Percentiles rank a stretch among this genome's conserved stretches.
These are phyloP conservation scores for Candida berthetii DNA, from an alignment of 805 yeast species.

Conservation along the genomic window DNA sequence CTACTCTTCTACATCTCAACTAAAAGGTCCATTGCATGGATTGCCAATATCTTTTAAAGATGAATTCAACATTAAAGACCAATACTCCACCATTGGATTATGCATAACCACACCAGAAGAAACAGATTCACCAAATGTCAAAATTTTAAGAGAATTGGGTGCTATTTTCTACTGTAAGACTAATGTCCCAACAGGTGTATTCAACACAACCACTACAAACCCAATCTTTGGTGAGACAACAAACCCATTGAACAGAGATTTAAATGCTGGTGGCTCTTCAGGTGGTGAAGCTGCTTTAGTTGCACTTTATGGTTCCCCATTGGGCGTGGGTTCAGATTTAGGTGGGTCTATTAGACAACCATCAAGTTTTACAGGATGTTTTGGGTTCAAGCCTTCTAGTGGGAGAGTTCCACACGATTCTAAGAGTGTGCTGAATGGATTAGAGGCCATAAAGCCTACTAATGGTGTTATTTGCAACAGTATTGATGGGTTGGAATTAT, in stretches of 20 bases:
- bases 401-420: conserved; percentile 34
- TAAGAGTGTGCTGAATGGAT: conserved; percentile 27
- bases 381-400: conserved; percentile 35
- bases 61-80: conserved; percentile 29
- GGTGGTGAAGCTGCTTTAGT: conserved; percentile 50
- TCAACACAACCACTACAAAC: conserved; percentile 36
- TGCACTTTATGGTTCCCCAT: conserved; percentile 30
- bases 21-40: conserved; percentile 61
- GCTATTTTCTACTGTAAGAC: conserved; percentile 49
- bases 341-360: conserved; percentile 47
- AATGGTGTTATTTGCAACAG: conserved; percentile 37
- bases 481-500: conserved; percentile 26
- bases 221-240: conserved; percentile 37
- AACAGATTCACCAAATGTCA: conserved; percentile 30
- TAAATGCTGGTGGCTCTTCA: conserved; percentile 43
- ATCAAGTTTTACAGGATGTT: conserved; percentile 33
- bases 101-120: conserved; percentile 25
- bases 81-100: conserved; percentile 40
- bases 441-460: conserved; percentile 30
- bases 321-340: conserved; percentile 47
- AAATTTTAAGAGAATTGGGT: conserved; percentile 33
- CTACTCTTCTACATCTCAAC: no score
- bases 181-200: conserved; percentile 40
- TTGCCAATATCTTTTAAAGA: conserved; percentile 56
- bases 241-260: conserved; percentile 33